Conservation (phyloP, 2,329 filamentous ascomycete genomes). For the Curvularia lunata region DNA sequence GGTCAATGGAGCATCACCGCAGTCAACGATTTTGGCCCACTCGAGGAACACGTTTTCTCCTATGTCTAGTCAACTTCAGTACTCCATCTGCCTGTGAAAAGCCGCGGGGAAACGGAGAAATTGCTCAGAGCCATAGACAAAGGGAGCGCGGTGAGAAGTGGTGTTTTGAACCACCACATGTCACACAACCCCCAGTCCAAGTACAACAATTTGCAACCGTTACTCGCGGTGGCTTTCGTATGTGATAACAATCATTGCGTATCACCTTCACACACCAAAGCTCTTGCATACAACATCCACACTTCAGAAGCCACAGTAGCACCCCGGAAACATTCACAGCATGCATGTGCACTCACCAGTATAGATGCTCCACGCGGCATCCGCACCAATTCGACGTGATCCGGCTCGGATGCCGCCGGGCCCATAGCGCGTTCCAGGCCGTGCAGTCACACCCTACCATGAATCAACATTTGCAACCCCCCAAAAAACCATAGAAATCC, state of each 20-base stretch:
- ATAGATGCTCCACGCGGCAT: constrained; percentile 56
- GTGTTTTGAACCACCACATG: background rate
- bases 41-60: constrained; percentile 53
- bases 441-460: constrained; percentile 55
- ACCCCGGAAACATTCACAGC: background rate
- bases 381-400: constrained; percentile 55
- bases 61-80: constrained; percentile 14
- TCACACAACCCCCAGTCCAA: background rate
- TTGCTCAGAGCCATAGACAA: background rate
- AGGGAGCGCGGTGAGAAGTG: too few species aligned
- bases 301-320: background rate
- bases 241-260: background rate
- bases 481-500: background rate
- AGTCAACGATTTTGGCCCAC: constrained; percentile 62
- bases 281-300: background rate
- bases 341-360: constrained; percentile 49
- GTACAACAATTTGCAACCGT: background rate
- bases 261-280: background rate
- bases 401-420: constrained; percentile 60
- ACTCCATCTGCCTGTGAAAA: background rate
- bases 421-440: constrained; percentile 61
- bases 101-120: background rate
- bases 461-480: constrained; percentile 13
- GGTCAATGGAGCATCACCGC: constrained; percentile 61
- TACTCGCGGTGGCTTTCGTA: background rate